Conservation (phyloP, 1,139 yeast species). For the Zygosaccharomyces pseudobailii region DNA sequence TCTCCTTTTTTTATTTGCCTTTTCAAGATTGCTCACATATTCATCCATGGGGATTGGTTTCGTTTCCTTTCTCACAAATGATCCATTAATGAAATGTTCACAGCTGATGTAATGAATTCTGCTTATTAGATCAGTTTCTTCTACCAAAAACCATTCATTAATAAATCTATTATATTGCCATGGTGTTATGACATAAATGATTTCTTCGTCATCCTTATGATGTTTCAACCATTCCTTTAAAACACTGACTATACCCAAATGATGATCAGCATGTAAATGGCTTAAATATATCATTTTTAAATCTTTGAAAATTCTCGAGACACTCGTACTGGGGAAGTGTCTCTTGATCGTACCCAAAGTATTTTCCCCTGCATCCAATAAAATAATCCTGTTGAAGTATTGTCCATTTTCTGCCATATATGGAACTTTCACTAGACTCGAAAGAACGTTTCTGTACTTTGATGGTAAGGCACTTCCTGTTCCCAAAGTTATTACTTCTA, state of each 20-base stretch:
- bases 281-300: conserved; percentile 66
- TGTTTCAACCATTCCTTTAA: conserved; percentile 61
- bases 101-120: conserved; percentile 58
- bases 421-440: conserved; percentile 71
- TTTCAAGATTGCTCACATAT: conserved; percentile 9
- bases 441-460: conserved; percentile 74
- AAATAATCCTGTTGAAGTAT: conserved; percentile 40
- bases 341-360: conserved; percentile 72
- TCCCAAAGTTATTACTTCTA: conserved; percentile 77
- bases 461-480: conserved; percentile 95
- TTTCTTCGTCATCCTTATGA: conserved; percentile 31
- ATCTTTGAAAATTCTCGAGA: conserved; percentile 44
- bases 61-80: conserved; percentile 29
- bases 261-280: conserved; percentile 97
- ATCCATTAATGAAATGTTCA: conserved; percentile 50
- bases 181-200: conserved; percentile 60
- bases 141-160: conserved; percentile 64
- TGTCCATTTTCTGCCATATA: conserved; percentile 31
- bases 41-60: conserved; percentile 30
- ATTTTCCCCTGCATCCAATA: conserved; percentile 93
- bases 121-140: conserved; percentile 40
- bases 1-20: conserved; percentile 30
- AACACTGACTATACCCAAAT: conserved; percentile 72
- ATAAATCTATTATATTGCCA: conserved; percentile 68
- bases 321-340: conserved; percentile 47